Percentiles rank a stretch among this genome's conserved stretches.
Conservation (phyloP, 2,329 filamentous ascomycete genomes). For the Diaporthe vexans region DNA sequence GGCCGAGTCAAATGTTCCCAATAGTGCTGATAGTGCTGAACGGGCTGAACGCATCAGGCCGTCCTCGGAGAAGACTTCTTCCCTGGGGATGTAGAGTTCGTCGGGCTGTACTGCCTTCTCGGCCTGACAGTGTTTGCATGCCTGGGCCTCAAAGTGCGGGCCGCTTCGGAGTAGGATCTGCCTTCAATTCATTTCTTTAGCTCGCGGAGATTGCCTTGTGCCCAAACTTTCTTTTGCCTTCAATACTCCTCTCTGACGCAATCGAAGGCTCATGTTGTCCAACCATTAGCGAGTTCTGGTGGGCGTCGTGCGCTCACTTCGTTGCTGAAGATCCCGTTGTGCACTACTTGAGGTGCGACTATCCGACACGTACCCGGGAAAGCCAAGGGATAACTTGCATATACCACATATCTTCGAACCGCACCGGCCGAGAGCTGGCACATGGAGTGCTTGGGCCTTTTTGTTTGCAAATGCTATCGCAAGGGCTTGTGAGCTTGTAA, state of each 20-base stretch:
- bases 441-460: neutral
- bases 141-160: neutral
- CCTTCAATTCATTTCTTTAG: slow-evolving; percentile 15
- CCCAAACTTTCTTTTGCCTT: slow-evolving; percentile 2
- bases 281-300: neutral
- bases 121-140: neutral
- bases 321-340: neutral
- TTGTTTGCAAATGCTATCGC: neutral
- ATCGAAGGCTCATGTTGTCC: neutral
- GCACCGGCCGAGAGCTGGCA: neutral
- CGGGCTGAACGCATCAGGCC: neutral
- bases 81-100: neutral
- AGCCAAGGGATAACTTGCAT: neutral
- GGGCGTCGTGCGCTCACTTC: neutral
- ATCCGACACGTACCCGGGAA: neutral
- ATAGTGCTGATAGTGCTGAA: neutral
- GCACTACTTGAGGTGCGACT: neutral
- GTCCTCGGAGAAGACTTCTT: slow-evolving; percentile 5
- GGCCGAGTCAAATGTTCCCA: slow-evolving; percentile 24
- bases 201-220: neutral
- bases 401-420: neutral
- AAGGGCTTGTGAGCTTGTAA: neutral
- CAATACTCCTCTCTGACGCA: neutral
- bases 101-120: neutral
- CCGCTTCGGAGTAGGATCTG: neutral